Evolutionary conservation across 345 rosid genomes (phyloP), one percentile per base, ranked within the genome.

Genomic region (Euphorbia peplus): DNA sequence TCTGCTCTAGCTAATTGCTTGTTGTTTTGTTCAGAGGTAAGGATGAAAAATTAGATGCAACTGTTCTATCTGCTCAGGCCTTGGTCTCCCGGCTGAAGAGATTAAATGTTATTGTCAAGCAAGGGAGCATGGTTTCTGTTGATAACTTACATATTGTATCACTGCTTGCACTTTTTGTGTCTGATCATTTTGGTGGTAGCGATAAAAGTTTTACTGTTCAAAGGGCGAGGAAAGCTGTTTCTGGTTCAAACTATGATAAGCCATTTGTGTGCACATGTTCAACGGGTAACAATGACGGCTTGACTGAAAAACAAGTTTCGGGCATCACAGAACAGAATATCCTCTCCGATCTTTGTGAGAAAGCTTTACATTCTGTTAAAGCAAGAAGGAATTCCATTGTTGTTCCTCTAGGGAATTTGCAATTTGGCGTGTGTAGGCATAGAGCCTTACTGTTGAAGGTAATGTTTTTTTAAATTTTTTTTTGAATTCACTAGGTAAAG

Each of bases 171-270:
- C 90, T 95, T 71, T 90, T 95, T 76, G 96, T 91, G 25, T 95
- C 99, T 0, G 96, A 95, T 81, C 99, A 91, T 83, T 95, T 91
- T 87, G 99, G 99, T 68, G 98, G 99, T 51, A 87, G 96, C 73
- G 98, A 91, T 66, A 88, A 84, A 78, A 81, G 80, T 77, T 69
- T 82, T 58, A 48, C 85, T 75, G 69, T 91, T 75, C 92, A 85
- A 78, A 85, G 86, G 83, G 78, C 86, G 18, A 80, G 96, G 32
- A 90, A 83, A 83, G 81, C 84, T 66, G 90, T 79, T 51, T 95
- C 97, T 53, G 97, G 97, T 79, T 77, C 86, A 47, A 95, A 95
- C 78, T 95, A 91, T 76, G 71, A 37, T 72, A 90, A 87, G 75
- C 97, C 99, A 68, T 91, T 91, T 80, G 68, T 86, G 63, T 95